Conservation (phyloP, 148 eudicot genomes). For the Vaccinium myrtillus region DNA sequence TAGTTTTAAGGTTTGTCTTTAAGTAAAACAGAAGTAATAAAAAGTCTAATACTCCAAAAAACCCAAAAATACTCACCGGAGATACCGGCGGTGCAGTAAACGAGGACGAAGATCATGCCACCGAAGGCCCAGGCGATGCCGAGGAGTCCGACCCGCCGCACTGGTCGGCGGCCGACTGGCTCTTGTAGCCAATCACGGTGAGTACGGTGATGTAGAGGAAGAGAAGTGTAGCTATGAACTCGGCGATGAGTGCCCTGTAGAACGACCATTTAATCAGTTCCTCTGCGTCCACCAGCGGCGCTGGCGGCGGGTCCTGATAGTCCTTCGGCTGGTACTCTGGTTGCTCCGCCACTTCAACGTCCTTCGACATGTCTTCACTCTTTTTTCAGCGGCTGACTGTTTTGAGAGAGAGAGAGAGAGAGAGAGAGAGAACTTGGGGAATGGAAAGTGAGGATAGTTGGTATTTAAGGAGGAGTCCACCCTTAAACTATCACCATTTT, state of each 20-base stretch:
- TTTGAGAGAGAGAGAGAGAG: not conserved
- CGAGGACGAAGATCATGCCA: slow-evolving; percentile 82
- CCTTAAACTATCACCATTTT: no score
- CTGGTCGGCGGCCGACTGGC: slow-evolving; percentile 32
- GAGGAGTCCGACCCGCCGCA: slow-evolving; percentile 78
- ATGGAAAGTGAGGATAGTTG: slow-evolving; percentile 12
- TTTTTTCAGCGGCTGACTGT: not conserved
- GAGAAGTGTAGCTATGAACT: slow-evolving; percentile 66
- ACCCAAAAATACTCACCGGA: slow-evolving; percentile 39
- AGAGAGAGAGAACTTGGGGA: not conserved
- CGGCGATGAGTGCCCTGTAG: slow-evolving; percentile 65
- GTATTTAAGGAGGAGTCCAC: slow-evolving; percentile 32
- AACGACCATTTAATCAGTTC: slow-evolving; percentile 64
- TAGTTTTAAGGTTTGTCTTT: not conserved
- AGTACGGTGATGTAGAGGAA: slow-evolving; percentile 62
- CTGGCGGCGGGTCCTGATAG: slow-evolving; percentile 76
- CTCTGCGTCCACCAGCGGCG: slow-evolving; percentile 40
- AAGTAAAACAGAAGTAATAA: no score
- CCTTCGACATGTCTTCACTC: slow-evolving; percentile 39
- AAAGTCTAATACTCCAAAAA: no score
- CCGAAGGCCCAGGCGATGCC: slow-evolving; percentile 90
- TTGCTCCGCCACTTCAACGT: slow-evolving; percentile 42
- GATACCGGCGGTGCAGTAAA: slow-evolving; percentile 87
- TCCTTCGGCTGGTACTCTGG: slow-evolving; percentile 52
- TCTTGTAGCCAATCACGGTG: slow-evolving; percentile 67